phyloP scores from a whole-genome alignment of 768 basidiomycete species.

The Gymnopilus dilepis region DNA sequence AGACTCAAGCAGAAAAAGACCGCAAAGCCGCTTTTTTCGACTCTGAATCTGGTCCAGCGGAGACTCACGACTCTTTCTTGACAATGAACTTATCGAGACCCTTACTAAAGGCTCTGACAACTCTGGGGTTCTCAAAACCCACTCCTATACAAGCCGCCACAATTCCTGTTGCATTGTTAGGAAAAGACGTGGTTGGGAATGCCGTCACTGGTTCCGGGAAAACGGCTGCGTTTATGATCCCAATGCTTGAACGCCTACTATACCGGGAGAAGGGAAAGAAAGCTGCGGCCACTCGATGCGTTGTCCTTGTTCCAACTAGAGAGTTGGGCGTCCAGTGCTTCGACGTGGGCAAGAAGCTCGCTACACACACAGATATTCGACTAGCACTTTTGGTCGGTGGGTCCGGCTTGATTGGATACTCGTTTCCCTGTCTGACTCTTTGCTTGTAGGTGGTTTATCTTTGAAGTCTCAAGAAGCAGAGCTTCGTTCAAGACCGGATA shows the following conservation, averaged over 20 bases:
- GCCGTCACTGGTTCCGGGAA: conserved; percentile 99
- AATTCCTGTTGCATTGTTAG: conserved; percentile 91
- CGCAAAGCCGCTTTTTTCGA: conserved; percentile 92
- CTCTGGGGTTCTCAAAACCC: conserved; percentile 79
- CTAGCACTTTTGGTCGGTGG: conserved; percentile 92
- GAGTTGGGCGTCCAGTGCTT: conserved; percentile 97
- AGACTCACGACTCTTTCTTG: conserved; percentile 79
- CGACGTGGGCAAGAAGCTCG: conserved; percentile 86
- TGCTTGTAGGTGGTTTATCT: conserved; percentile 80
- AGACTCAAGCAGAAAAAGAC: conserved; percentile 70
- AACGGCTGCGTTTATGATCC: conserved; percentile 96
- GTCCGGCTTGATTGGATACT: conserved; percentile 26
- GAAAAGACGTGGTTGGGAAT: conserved; percentile 94
- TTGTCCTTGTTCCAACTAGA: conserved; percentile 92
- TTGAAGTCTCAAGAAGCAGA: conserved; percentile 89
- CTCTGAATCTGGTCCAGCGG: conserved; percentile 50
- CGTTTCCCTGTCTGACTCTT: conserved; percentile 14
- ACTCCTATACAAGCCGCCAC: conserved; percentile 96
- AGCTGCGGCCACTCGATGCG: conserved; percentile 85
- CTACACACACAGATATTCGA: conserved; percentile 85
- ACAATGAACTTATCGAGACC: conserved; percentile 97
- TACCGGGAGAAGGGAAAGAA: conserved; percentile 91
- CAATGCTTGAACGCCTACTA: conserved; percentile 89
- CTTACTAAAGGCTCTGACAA: conserved; percentile 87
- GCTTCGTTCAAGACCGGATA: conserved; percentile 87